Evolutionary conservation across 2,329 filamentous ascomycete genomes (phyloP).

Genomic region (Colletotrichum siamense): DNA sequence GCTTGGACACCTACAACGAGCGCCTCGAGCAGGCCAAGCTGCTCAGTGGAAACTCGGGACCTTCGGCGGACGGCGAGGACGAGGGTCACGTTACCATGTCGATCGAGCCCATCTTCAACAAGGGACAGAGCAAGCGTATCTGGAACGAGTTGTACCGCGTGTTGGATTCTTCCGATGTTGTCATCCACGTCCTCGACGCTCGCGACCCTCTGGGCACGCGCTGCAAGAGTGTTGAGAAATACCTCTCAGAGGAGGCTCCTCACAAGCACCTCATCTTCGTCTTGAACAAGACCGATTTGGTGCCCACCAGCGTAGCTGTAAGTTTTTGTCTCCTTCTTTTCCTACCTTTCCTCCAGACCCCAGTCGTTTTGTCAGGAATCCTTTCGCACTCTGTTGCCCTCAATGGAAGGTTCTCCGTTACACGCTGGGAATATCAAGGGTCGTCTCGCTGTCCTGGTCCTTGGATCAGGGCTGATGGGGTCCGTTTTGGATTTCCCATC

Average conservation of each 20-base stretch:
- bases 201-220: constrained; percentile 89
- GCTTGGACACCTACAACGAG: constrained; percentile 82
- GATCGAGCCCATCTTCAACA: constrained; percentile 88
- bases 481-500: constrained; percentile 89
- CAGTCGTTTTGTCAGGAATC: constrained; percentile 88
- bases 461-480: constrained; percentile 73
- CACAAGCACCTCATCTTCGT: constrained; percentile 96
- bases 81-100: constrained; percentile 63
- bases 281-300: constrained; percentile 89
- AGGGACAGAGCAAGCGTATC: constrained; percentile 93
- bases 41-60: constrained; percentile 72
- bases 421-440: constrained; percentile 94
- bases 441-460: constrained; percentile 71
- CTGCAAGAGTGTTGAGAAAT: constrained; percentile 82
- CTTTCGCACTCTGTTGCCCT: constrained; percentile 60
- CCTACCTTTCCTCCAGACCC: constrained; percentile 44
- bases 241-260: constrained; percentile 88
- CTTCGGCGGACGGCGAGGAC: constrained; percentile 50
- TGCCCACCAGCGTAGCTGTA: constrained; percentile 94
- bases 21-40: constrained; percentile 80
- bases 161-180: constrained; percentile 93
- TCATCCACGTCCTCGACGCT: constrained; percentile 93
- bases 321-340: constrained; percentile 53
- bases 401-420: constrained; percentile 94
- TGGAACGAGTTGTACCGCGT: constrained; percentile 98